These are phyloP conservation scores for Collybiopsis confluens DNA, from an alignment of 768 basidiomycete genomes.

Conservation along the genomic window DNA sequence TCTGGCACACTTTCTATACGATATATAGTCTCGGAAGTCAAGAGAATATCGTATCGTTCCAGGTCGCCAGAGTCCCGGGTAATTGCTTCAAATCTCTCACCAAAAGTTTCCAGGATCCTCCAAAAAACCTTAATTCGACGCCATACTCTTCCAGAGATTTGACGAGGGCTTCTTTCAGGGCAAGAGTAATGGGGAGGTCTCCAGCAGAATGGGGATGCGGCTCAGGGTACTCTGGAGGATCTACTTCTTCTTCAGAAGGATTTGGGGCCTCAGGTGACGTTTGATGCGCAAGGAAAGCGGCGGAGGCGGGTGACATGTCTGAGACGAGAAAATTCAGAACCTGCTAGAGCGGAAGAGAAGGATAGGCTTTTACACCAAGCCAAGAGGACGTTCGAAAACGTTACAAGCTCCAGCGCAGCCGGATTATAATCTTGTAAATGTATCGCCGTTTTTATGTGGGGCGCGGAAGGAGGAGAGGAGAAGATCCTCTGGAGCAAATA, in stretches of 20 bases:
- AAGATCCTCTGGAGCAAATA: slow-evolving; percentile 67
- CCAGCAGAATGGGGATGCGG: slow-evolving; percentile 36
- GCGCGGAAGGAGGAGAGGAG: slow-evolving; percentile 21
- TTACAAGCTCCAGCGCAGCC: slow-evolving; percentile 74
- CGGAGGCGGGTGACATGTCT: slow-evolving; percentile 64
- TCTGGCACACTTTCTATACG: slow-evolving; percentile 55
- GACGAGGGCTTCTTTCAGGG: slow-evolving; percentile 62
- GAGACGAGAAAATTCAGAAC: slow-evolving; percentile 3
- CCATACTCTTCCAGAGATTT: slow-evolving; percentile 47
- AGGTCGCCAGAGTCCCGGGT: not conserved
- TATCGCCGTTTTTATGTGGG: slow-evolving; percentile 40
- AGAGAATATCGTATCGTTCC: slow-evolving; percentile 57
- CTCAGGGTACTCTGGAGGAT: slow-evolving; percentile 13
- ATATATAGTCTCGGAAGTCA: slow-evolving; percentile 96
- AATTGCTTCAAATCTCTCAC: slow-evolving; percentile 26
- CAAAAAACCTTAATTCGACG: slow-evolving; percentile 69
- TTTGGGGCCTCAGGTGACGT: slow-evolving; percentile 15
- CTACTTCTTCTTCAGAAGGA: slow-evolving; percentile 20
- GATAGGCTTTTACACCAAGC: slow-evolving; percentile 70
- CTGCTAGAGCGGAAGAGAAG: not conserved
- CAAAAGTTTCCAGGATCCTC: slow-evolving; percentile 76
- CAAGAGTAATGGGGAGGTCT: slow-evolving; percentile 62
- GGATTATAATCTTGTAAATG: slow-evolving; percentile 92
- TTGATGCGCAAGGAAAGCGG: slow-evolving; percentile 32
- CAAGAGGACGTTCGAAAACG: slow-evolving; percentile 73